Evolutionary conservation across 306 rosid genomes (phyloP), one percentile per base, ranked within the genome.

Genomic region (Chamaecrista fasciculata): DNA sequence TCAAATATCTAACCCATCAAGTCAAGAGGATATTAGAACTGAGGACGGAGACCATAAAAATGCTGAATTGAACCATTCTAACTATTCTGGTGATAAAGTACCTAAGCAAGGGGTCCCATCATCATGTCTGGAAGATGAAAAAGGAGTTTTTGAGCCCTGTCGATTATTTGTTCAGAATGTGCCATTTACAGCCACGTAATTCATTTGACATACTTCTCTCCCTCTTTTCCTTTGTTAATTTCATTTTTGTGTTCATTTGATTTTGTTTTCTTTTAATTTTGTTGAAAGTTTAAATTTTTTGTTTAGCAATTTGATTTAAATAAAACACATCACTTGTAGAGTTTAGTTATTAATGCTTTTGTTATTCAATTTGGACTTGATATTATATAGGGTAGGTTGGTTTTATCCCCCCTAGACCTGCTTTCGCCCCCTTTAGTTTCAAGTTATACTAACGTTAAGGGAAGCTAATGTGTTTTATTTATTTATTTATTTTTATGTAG

Each of bases 81-180:
- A 56, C 3, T 64, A 57, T 70, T 37, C 39, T 14, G 67, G 65
- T 67, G 58, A 66, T 21, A 55, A 74, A 62, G 72, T 62, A 61
- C 68, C 67, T 48, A 76, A 74, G 58, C 42, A 46, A 47, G 66
- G 66, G 61, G 56, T 62, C 23, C 65, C 43, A 26, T 55, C 59
- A 37, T 69, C 87, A 56, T 74, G 66, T 79, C 26, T 43, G 44
- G 81, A 83, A 75, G 81, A 79, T 24, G 81, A 70, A 67, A 84
- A 81, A 25, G 89, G 77, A 79, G 80, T 50, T 67, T 69, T 78
- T 44, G 91, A 91, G 71, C 76, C 84, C 23, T 55, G 81, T 57
- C 87, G 99, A 6, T 89, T 94, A 40, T 94, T 94, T 81, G 85
- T 94, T 36, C 95, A 96, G 8, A 94, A 91, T 87, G 87, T 94